Evolutionary conservation across 176 grass and related monocot species (phyloP).

Genomic region (Ananas comosus): DNA sequence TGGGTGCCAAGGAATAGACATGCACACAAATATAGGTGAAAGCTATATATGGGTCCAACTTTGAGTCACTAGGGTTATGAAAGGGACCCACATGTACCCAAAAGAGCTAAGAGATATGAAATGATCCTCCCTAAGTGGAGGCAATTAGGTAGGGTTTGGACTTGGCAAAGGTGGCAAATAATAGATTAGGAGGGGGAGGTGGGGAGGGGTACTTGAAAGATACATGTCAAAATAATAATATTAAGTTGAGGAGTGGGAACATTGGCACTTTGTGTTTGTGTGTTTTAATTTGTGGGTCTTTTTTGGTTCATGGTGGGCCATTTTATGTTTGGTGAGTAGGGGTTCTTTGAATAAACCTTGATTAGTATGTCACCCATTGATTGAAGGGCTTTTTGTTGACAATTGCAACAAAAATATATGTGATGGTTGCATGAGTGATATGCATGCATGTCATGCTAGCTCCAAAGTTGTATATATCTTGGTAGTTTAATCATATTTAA

Average conservation of each 20-base stretch:
- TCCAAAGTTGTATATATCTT: not conserved
- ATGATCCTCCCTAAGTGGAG: not conserved
- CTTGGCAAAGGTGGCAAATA: not conserved
- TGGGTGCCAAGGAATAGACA: too few relatives aligned
- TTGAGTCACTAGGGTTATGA: not conserved
- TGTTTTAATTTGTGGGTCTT: not conserved
- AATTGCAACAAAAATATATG: not conserved
- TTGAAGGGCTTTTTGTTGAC: not conserved
- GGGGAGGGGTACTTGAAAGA: too few relatives aligned
- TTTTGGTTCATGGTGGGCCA: not conserved
- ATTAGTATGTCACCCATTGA: not conserved
- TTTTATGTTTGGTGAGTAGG: not conserved
- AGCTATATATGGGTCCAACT: not conserved
- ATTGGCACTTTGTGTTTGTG: not conserved
- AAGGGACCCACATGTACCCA: not conserved
- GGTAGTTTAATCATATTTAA: not conserved
- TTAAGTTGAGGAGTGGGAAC: not conserved
- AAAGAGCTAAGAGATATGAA: slow-evolving; percentile 1
- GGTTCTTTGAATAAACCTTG: not conserved
- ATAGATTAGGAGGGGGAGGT: too few relatives aligned
- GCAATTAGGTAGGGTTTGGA: not conserved
- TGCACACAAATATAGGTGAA: too few relatives aligned
- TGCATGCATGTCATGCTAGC: not conserved
- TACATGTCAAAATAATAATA: not conserved
- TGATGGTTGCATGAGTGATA: too few relatives aligned